Evolutionary conservation across 768 basidiomycete genomes (phyloP).

Genomic region (Vararia minispora): DNA sequence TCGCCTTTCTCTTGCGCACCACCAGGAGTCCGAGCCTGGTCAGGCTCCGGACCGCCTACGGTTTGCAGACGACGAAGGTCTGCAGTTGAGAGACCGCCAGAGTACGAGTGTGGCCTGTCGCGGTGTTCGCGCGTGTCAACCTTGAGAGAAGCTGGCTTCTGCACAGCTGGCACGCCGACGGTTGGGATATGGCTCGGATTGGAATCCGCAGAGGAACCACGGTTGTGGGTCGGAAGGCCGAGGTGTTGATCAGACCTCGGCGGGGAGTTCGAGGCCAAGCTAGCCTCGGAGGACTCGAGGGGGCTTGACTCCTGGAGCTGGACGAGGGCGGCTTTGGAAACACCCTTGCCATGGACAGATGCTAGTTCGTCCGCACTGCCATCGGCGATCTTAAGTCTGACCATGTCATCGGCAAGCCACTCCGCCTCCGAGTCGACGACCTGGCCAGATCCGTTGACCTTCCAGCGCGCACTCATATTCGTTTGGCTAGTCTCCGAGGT

Average conservation of each 20-base stretch:
- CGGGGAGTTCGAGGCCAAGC: slow-evolving; percentile 57
- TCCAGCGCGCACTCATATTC: slow-evolving; percentile 48
- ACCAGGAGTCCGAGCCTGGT: slow-evolving; percentile 17
- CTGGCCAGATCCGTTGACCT: slow-evolving; percentile 51
- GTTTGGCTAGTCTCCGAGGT: slow-evolving; percentile 17
- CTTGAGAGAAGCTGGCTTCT: slow-evolving; percentile 33
- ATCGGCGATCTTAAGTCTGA: slow-evolving; percentile 53
- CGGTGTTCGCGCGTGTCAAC: slow-evolving; percentile 45
- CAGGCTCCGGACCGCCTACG: slow-evolving; percentile 27
- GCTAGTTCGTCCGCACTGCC: slow-evolving; percentile 35
- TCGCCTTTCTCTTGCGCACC: slow-evolving; percentile 20
- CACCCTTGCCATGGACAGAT: slow-evolving; percentile 34
- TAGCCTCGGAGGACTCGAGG: slow-evolving; percentile 61
- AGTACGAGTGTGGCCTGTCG: slow-evolving; percentile 75
- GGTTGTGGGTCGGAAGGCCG: slow-evolving; percentile 54
- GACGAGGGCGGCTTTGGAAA: slow-evolving; percentile 43
- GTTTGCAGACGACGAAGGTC: slow-evolving; percentile 71
- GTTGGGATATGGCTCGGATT: slow-evolving; percentile 42
- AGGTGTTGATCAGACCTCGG: slow-evolving; percentile 57
- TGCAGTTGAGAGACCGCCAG: slow-evolving; percentile 62
- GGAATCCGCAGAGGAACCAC: slow-evolving; percentile 75
- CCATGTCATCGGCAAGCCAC: slow-evolving; percentile 61
- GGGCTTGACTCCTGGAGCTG: slow-evolving; percentile 59
- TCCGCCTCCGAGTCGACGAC: slow-evolving; percentile 48
- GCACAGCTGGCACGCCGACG: slow-evolving; percentile 21